Evolutionary conservation across 257 asterid genomes (phyloP), one percentile per base, ranked within the genome.

Genomic region (Solanum neorickii): DNA sequence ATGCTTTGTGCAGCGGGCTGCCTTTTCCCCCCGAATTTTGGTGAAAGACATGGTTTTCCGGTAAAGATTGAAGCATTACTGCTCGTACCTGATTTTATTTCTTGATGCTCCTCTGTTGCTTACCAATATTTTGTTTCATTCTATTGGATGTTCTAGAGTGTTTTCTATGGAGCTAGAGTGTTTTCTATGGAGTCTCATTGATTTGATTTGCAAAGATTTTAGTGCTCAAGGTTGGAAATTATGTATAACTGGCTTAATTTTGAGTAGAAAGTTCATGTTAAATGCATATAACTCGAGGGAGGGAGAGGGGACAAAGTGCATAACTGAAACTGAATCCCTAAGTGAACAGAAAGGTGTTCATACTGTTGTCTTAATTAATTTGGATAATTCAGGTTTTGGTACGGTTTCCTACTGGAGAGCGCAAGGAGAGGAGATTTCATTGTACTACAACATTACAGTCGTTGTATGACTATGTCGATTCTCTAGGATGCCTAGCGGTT

Each of bases 351-450:
- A 47, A 80, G 85, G 68, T 80, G 15, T 80, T 80, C 44, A 80
- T 80, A 3, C 21, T 29, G 44, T 1, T 80, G 68, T 80, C 16
- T 29, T 20, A 5, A 76, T 13, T 18, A 80, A 9, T 74, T 41
- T 6, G 52, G 59, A 60, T 49, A 60, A n/a, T n/a, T 82, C 90
- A 97, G 99, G 98, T 97, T 68, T 90, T 95, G 94, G 94, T 97
- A 21, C 99, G 99, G 31, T 94, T 97, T 87, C 99, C 99, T 27
- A 90, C 93, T 56, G 99, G 99, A 66, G 99, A 93, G 66, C 98
- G 99, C 83, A 96, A 93, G 90, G 98, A 87, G 86, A 93, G 99
- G 92, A 94, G 97, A 91, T 97, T 97, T 83, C 92, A 93, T 47
- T 93, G 91, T 18, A 93, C 94, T 15, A 85, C 93, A 37, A 93